Percentiles rank a stretch among this genome's conserved stretches.
These are phyloP conservation scores for Scenedesmus sp. DNA, from an alignment of 163 green algal genomes.

Conservation along the genomic window DNA sequence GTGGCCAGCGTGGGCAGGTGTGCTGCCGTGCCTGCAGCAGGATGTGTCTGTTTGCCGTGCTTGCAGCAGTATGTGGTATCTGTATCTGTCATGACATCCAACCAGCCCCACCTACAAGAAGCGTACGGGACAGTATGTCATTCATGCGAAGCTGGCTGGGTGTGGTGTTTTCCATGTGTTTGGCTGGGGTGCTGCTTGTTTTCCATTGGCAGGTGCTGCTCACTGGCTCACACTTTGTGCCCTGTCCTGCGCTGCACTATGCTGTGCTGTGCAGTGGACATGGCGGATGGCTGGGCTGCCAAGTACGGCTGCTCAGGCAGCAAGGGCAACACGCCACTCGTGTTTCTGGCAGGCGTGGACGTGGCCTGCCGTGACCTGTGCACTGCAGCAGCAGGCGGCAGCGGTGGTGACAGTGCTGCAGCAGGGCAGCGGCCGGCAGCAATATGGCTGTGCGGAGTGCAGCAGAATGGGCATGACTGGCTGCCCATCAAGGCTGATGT, in stretches of 20 bases:
- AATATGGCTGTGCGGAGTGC: neutral
- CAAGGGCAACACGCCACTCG: neutral
- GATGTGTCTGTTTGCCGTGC: neutral
- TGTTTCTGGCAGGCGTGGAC: neutral
- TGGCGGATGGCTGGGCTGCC: neutral
- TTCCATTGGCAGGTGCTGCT: neutral
- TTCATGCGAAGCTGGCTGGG: too few relatives aligned
- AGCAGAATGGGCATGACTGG: neutral
- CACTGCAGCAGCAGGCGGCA: neutral
- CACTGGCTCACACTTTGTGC: neutral
- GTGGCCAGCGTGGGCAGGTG: neutral
- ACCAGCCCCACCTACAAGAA: neutral
- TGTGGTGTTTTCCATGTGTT: too few relatives aligned
- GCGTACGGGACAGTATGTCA: neutral
- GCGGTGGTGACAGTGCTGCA: neutral
- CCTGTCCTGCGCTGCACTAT: neutral
- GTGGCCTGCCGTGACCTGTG: neutral
- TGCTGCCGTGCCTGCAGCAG: neutral
- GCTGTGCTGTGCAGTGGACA: slow-evolving; percentile 15
- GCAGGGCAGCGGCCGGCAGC: neutral
- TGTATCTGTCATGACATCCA: too few relatives aligned
- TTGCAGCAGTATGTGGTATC: neutral
- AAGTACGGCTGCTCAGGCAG: slow-evolving; percentile 18
- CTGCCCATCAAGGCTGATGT: neutral
- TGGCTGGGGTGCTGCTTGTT: too few relatives aligned